These are phyloP conservation scores for Vaccinium corymbosum DNA, from an alignment of 148 eudicot genomes.

Conservation along the genomic window DNA sequence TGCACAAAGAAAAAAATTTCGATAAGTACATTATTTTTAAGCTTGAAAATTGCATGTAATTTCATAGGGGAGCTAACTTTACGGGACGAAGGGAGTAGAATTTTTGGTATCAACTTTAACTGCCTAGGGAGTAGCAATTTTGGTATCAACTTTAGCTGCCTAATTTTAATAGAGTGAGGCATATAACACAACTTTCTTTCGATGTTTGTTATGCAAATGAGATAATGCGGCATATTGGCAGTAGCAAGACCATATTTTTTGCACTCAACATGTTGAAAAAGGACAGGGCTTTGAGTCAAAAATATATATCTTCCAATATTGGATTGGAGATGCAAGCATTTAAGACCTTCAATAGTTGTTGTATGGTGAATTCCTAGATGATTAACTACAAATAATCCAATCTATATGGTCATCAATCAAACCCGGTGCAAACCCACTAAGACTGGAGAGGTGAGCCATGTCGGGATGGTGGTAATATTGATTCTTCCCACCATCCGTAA, in stretches of 20 bases:
- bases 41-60: no score
- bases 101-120: no score
- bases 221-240: neutral
- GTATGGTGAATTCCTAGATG: neutral
- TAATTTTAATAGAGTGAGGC: neutral
- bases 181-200: neutral
- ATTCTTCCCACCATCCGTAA: neutral
- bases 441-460: neutral
- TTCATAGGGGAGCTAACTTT: no score
- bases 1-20: no score
- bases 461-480: neutral
- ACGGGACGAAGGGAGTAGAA: no score
- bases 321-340: neutral
- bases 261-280: neutral
- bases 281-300: neutral
- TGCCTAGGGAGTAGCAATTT: neutral
- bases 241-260: neutral
- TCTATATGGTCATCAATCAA: neutral
- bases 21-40: no score
- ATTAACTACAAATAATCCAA: neutral
- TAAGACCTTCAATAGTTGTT: neutral
- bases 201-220: neutral
- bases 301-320: neutral
- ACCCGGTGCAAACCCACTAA: neutral
- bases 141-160: neutral